Evolutionary conservation across 305 asterid genomes (phyloP).

Genomic region (Plantago lanceolata): DNA sequence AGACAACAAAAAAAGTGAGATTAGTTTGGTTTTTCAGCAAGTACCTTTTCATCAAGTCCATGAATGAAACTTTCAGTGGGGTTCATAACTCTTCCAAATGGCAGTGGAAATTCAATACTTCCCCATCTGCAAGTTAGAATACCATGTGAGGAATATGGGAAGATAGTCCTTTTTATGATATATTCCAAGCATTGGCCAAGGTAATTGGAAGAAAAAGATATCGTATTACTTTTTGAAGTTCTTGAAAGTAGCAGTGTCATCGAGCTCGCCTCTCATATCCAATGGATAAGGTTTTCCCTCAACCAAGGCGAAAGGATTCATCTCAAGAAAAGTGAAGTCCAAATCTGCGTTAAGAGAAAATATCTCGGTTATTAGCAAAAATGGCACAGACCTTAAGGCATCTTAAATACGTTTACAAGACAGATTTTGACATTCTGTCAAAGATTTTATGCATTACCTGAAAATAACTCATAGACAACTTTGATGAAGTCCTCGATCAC

Average conservation of each 20-base stretch:
- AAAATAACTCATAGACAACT: constrained; percentile 49
- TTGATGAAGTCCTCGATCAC: constrained; percentile 79
- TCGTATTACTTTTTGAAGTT: constrained; percentile 70
- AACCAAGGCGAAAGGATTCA: constrained; percentile 86
- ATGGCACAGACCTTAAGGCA: constrained; percentile 7
- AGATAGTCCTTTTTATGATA: background rate
- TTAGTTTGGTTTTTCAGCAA: background rate
- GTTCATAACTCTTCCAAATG: constrained; percentile 90
- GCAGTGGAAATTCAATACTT: constrained; percentile 74
- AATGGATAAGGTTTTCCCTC: constrained; percentile 83
- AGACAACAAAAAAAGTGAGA: background rate
- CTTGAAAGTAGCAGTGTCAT: constrained; percentile 89
- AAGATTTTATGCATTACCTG: constrained; percentile 40
- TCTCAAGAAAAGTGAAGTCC: constrained; percentile 90
- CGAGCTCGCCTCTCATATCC: constrained; percentile 97
- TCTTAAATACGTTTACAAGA: background rate
- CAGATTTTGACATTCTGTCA: background rate
- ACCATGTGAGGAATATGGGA: constrained; percentile 12
- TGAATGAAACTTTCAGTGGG: constrained; percentile 73
- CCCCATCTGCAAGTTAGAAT: constrained; percentile 67
- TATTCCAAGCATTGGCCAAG: background rate
- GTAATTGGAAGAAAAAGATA: background rate
- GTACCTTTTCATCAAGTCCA: constrained; percentile 86
- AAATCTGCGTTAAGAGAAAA: constrained; percentile 41
- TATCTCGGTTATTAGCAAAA: constrained; percentile 17